Percentiles rank a stretch among this genome's conserved stretches.
phyloP scores from a whole-genome alignment of 1,284 basidiomycete species.

The Naganishia sp. region DNA sequence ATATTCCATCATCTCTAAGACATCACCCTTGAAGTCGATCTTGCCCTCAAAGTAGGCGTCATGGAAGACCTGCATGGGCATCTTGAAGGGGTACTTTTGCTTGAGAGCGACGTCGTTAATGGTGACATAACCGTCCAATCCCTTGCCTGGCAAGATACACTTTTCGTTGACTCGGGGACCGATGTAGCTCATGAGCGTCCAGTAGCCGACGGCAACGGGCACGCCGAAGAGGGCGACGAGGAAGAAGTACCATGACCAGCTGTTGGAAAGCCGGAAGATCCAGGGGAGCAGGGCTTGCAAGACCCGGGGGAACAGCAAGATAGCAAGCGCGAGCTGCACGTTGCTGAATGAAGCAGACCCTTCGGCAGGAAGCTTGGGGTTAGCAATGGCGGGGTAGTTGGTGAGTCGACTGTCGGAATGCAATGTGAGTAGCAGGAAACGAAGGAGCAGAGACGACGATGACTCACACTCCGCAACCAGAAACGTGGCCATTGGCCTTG shows the following conservation, averaged over 20 bases:
- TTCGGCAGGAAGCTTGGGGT: slow-evolving; percentile 83
- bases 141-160: slow-evolving; percentile 78
- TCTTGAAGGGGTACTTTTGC: slow-evolving; percentile 79
- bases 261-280: slow-evolving; percentile 58
- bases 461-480: slow-evolving; percentile 23
- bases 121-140: slow-evolving; percentile 85
- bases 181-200: slow-evolving; percentile 81
- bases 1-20: slow-evolving; percentile 89
- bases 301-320: slow-evolving; percentile 76
- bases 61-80: slow-evolving; percentile 96
- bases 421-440: neutral
- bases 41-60: slow-evolving; percentile 98
- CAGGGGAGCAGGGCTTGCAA: slow-evolving; percentile 76
- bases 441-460: neutral
- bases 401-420: slow-evolving; percentile 36
- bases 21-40: slow-evolving; percentile 95
- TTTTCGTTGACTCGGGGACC: slow-evolving; percentile 84
- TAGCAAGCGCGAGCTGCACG: slow-evolving; percentile 70
- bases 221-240: slow-evolving; percentile 72
- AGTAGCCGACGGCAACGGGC: slow-evolving; percentile 83
- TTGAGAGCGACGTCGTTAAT: slow-evolving; percentile 82
- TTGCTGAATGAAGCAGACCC: slow-evolving; percentile 84
- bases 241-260: slow-evolving; percentile 71
- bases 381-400: slow-evolving; percentile 56
- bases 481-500: slow-evolving; percentile 24